A percentile compares a stretch with the other conserved stretches of the same genome.
Evolutionary conservation across 2,329 filamentous ascomycete species (phyloP).

Genomic region (Thelonectria blattea): DNA sequence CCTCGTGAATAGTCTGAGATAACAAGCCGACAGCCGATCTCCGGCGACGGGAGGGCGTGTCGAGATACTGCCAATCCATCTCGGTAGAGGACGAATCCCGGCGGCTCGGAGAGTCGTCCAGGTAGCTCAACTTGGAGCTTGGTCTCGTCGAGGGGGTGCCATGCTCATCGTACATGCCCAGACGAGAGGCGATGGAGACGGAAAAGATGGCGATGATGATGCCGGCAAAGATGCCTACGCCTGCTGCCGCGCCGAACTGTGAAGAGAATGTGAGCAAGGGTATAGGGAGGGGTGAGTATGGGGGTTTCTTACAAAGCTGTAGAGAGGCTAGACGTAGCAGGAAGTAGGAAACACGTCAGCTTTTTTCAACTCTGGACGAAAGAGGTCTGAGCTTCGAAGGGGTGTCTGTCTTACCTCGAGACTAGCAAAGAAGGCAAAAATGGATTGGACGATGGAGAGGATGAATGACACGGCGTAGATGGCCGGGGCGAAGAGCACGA

Average conservation of each 20-base stretch:
- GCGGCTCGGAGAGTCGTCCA: slow-evolving; percentile 24
- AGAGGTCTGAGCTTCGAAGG: background rate
- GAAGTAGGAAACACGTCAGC: slow-evolving; percentile 7
- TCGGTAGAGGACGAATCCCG: slow-evolving; percentile 43
- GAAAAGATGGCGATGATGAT: slow-evolving; percentile 64
- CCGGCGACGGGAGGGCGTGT: slow-evolving; percentile 46
- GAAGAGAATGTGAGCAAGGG: background rate
- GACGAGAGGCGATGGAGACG: slow-evolving; percentile 57
- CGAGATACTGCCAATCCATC: slow-evolving; percentile 47
- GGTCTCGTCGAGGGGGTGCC: slow-evolving; percentile 2
- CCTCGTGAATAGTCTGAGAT: slow-evolving; percentile 73
- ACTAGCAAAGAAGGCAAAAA: slow-evolving; percentile 39
- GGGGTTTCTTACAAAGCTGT: slow-evolving; percentile 49
- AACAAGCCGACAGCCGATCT: slow-evolving; percentile 58
- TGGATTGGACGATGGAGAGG: slow-evolving; percentile 27
- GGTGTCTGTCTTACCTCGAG: slow-evolving; percentile 47
- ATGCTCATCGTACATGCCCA: slow-evolving; percentile 47
- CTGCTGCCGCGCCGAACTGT: slow-evolving; percentile 67
- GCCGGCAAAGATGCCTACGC: slow-evolving; percentile 71
- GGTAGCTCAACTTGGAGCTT: slow-evolving; percentile 22
- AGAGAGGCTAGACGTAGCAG: slow-evolving; percentile 44
- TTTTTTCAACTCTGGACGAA: background rate
- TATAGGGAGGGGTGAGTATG: slow-evolving; percentile 23
- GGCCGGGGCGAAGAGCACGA: slow-evolving; percentile 46
- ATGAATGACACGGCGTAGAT: slow-evolving; percentile 43